These are phyloP conservation scores for Ceratocystis destructans DNA, from an alignment of 2,329 filamentous ascomycete genomes.

Conservation along the genomic window DNA sequence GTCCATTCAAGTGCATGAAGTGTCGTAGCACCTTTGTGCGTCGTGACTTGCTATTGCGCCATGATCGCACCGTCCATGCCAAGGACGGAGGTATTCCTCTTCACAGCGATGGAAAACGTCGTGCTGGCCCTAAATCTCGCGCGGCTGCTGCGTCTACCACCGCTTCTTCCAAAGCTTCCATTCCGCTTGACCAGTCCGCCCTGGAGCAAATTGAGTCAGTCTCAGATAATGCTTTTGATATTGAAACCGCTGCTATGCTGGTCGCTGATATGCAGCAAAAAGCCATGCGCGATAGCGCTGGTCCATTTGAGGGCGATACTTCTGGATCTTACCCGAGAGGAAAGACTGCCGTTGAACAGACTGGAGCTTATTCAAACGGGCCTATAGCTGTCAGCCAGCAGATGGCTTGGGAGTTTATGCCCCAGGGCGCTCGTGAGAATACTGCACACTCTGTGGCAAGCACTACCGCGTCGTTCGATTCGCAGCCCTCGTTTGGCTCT, in stretches of 20 bases:
- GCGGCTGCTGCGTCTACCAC: slow-evolving; percentile 35
- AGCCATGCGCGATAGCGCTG: slow-evolving; percentile 48
- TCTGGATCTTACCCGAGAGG: slow-evolving; percentile 57
- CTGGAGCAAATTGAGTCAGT: slow-evolving; percentile 87
- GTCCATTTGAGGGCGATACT: slow-evolving; percentile 42
- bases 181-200: slow-evolving; percentile 70
- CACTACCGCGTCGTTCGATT: slow-evolving; percentile 52
- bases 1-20: slow-evolving; percentile 97
- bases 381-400: slow-evolving; percentile 68
- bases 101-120: slow-evolving; percentile 86
- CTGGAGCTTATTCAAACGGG: slow-evolving; percentile 62
- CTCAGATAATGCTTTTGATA: slow-evolving; percentile 73
- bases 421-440: slow-evolving; percentile 48
- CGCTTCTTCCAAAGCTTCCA: slow-evolving; percentile 56
- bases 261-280: slow-evolving; percentile 98
- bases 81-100: slow-evolving; percentile 92
- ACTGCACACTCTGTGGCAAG: slow-evolving; percentile 64
- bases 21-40: slow-evolving; percentile 97
- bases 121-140: slow-evolving; percentile 55
- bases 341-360: slow-evolving; percentile 60
- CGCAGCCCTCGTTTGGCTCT: slow-evolving; percentile 48
- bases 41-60: slow-evolving; percentile 86
- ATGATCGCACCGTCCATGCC: slow-evolving; percentile 95
- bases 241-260: slow-evolving; percentile 95
- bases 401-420: slow-evolving; percentile 67